Evolutionary conservation across 73 alveolate genomes (phyloP).

Genomic region (Tetrahymena elliotti): DNA sequence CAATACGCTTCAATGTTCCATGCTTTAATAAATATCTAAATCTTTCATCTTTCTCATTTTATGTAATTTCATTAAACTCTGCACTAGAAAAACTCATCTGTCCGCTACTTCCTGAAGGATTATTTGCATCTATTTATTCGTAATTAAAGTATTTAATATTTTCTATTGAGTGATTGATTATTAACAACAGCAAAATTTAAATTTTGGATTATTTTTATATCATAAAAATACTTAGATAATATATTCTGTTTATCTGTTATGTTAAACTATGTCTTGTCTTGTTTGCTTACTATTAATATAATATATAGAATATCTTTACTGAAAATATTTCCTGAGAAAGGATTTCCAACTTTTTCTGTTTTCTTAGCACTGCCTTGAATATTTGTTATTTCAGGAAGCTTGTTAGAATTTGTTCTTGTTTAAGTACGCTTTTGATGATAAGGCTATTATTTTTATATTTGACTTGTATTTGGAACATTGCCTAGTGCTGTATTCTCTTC

Average conservation of each 20-base stretch:
- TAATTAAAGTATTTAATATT: not conserved
- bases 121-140: not conserved
- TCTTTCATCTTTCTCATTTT: constrained; percentile 35
- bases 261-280: not conserved
- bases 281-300: not conserved
- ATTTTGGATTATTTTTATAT: not conserved
- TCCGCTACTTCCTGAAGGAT: not conserved
- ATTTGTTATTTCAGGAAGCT: not conserved
- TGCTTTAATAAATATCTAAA: constrained; percentile 57
- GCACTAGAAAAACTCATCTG: not conserved
- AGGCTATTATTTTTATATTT: not conserved
- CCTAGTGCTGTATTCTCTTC: not conserved
- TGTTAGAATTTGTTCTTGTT: not conserved
- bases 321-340: not conserved
- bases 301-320: not conserved
- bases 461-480: not conserved
- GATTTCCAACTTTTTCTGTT: not conserved
- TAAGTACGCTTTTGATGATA: not conserved
- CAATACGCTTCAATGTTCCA: constrained; percentile 65
- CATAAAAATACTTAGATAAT: not conserved
- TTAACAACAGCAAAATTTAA: too few species aligned
- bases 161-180: too few species aligned
- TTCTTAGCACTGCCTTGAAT: not conserved
- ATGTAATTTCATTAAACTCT: constrained; percentile 22
- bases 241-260: not conserved